Evolutionary conservation across 1,284 basidiomycete species (phyloP), one percentile per base, ranked within the genome.

Genomic region (Tremellales sp.): DNA sequence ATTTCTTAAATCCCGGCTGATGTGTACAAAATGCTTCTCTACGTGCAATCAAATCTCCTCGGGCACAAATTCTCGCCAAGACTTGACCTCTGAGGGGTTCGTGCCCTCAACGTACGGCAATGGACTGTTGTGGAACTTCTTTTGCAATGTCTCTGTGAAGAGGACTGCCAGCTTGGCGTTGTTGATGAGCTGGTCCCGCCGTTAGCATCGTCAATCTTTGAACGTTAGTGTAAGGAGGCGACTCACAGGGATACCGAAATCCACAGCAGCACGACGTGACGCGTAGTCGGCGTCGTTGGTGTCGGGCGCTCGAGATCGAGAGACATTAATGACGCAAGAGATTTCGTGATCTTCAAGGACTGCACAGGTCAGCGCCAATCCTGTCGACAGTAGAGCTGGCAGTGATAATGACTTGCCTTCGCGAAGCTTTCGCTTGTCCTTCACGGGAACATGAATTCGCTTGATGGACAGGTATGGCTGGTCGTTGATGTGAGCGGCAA

Each of bases 251-350:
- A 87, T 77, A 57, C 89, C 90, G 64, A 94, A 94, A 77, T 93
- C 89, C 45, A 93, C 90, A 42, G 89, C 89, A 64, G 90, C 92
- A 60, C 89, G 55, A 64, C 90, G 82, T 47, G 96, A 92, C 39
- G 97, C 93, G 65, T 98, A 99, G 70, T 98, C 92, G 75, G 97
- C 90, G 73, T 98, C 94, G 19, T 84, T 79, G 23, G 85, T 83
- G 61, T 85, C 83, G 44, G 78, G 79, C 25, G 86, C 94, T 13
- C 93, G 83, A 55, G 82, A 78, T 66, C 85, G 84, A 17, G 94
- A 87, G 43, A 99, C 80, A 77, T 98, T 97, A 76, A 98, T 84
- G 40, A 98, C 94, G 52, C 85, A 87, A 67, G 93, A 87, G 67
- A 98, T 96, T 64, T 97, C 89, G 73, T 88, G 87, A 73, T 96